Evolutionary conservation across 192 early-diverging fungal species (phyloP), one percentile per base, ranked within the genome.

Genomic region (Tieghemiomyces parasiticus): DNA sequence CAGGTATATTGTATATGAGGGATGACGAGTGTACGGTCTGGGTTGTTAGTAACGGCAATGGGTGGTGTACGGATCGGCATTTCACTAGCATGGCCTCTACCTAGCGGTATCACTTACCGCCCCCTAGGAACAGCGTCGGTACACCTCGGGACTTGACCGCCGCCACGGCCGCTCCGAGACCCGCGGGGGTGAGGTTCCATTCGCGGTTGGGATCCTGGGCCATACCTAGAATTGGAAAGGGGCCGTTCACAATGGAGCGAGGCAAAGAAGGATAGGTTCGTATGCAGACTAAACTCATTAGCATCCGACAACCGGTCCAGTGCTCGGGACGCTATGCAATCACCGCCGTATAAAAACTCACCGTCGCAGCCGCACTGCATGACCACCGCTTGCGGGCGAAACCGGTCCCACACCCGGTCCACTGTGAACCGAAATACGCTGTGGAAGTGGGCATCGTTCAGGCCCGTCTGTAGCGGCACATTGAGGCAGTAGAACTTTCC

Each of bases 401-500:
- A 95, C 19, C 70, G 68, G 24, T 79, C 75, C 65, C 84, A 82
- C 2, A 90, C 82, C 10, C 75, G 73, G 34, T 70, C 72, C 76
- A 91, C 84, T 1, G 89, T 81, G 44, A 71, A 67, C 25, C 78
- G 74, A 65, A 94, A 95, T 32, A 91, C 76, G 64, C 80, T 81
- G 2, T 80, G 67, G 67, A 96, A 99, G 0, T 81, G 78, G 16
- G 71, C 78, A 64, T 99, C 93, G 69, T 88, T 85, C 51, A 95
- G 85, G 24, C 88, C 89, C 51, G 87, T 88, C 50, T 83, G 71
- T 28, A 99, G 76, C 1, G 92, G 89, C 0, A 96, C 86, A 71
- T 99, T 99, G 59, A 96, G 71, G 34, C 89, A 84, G 65, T 85
- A 89, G 30, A 88, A 78, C 35, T 85, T 83, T 0, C 95, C 95